Evolutionary conservation across 148 eudicot species (phyloP).

Genomic region (Rhododendron molle): DNA sequence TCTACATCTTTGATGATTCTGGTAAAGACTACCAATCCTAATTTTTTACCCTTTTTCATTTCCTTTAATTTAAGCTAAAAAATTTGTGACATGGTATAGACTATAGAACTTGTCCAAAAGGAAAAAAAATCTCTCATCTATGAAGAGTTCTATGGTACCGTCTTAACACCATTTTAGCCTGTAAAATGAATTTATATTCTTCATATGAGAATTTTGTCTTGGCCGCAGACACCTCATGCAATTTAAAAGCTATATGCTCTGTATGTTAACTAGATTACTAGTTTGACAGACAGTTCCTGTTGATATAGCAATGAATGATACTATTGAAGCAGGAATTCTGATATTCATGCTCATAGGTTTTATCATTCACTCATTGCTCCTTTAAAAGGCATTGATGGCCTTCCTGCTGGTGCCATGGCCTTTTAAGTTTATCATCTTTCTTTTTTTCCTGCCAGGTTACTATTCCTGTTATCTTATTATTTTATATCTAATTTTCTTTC

Average conservation of each 20-base stretch:
- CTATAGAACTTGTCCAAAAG: background rate
- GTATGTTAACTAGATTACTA: background rate
- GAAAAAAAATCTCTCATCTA: background rate
- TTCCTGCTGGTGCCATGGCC: background rate
- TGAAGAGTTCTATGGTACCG: background rate
- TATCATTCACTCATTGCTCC: background rate
- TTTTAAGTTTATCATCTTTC: background rate
- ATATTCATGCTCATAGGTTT: background rate
- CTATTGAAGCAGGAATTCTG: background rate
- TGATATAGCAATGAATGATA: background rate
- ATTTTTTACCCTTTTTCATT: background rate
- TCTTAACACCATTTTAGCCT: background rate
- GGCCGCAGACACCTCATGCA: background rate
- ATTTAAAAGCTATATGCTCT: background rate
- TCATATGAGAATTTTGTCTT: background rate
- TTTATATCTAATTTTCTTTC: constrained; percentile 6
- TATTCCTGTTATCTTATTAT: constrained; percentile 7
- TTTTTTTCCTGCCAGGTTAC: background rate
- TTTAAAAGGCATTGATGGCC: background rate
- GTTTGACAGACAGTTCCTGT: background rate
- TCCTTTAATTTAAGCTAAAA: background rate
- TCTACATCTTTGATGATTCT: constrained; percentile 72
- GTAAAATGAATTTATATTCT: background rate
- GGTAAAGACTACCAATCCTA: constrained; percentile 38
- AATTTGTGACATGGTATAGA: background rate